Evolutionary conservation across 2,329 filamentous ascomycete genomes (phyloP), one percentile per base, ranked within the genome.

Genomic region (Colletotrichum melonis): DNA sequence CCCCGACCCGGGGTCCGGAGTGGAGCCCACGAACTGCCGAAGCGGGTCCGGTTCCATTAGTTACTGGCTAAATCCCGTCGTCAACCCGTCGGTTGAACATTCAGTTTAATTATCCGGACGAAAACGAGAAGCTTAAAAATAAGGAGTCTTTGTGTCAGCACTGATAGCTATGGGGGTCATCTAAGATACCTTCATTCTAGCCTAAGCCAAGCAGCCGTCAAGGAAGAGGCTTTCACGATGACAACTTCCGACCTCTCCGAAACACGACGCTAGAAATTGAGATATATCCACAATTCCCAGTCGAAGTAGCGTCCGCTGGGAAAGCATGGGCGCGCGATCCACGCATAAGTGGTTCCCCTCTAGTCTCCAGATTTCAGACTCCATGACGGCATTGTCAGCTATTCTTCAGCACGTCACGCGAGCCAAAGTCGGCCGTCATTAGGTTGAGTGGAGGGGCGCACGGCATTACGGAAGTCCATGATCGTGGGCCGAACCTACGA

Each of bases 341-440:
- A 56, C 62, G 59, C 24, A 38, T 19, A 9, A 14, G 24, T 46
- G n/a, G 24, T n/a, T 35, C 55, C 55, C 65, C 67, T 22, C 19
- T 14, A 24, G 42, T 49, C 42, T n/a, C 42, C 42, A 11, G 26
- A 24, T 22, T n/a, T 19, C 42, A 11, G 26, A 24, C 26, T 63
- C 55, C 55, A 70, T 73, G 70, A 73, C 70, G 32, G 49, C 66
- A 70, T 70, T 22, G 54, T 60, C 26, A 69, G 35, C 56, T 9
- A 6, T n/a, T 22, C n/a, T 52, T 5, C 24, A 22, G 19, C 52
- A 22, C 12, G 22, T 14, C n/a, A 59, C 52, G 14, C 24, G 28
- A 35, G 16, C 22, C 9, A 35, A 22, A 5, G 26, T 8, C 57
- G 9, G 12, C 19, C 12, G 22, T 16, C 5, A 30, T n/a, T 65